Conservation (phyloP, 2,329 filamentous ascomycete species). For the Cladobotryum mycophilum region DNA sequence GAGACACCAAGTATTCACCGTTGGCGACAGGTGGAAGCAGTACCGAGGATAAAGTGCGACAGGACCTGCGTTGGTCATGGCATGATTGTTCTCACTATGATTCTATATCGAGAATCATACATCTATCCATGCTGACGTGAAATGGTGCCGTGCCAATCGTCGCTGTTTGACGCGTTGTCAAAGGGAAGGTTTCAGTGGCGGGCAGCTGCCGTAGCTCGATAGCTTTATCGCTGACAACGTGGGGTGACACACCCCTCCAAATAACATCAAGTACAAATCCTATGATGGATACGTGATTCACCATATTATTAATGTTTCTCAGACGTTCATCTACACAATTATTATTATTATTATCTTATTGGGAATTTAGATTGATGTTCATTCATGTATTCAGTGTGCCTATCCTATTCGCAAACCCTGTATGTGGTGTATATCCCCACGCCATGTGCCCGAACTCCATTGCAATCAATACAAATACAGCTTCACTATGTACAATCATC, state of each 20-base stretch:
- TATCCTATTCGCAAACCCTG: neutral
- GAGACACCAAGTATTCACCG: slow-evolving; percentile 54
- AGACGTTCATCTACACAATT: too few relatives aligned
- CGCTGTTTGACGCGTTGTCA: neutral
- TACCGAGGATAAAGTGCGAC: slow-evolving; percentile 51
- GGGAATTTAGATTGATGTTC: neutral
- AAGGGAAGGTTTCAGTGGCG: neutral
- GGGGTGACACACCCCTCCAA: neutral
- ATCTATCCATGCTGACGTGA: slow-evolving; percentile 1
- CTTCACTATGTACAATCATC: neutral
- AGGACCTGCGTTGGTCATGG: slow-evolving; percentile 41
- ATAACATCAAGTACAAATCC: neutral
- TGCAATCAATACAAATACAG: neutral
- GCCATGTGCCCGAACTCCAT: neutral
- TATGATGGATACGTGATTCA: neutral
- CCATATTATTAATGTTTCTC: neutral
- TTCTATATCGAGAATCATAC: slow-evolving; percentile 4
- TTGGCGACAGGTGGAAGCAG: slow-evolving; percentile 58
- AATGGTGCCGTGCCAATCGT: neutral
- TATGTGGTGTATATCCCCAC: neutral
- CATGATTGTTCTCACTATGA: slow-evolving; percentile 29
- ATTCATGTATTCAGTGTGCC: too few relatives aligned
- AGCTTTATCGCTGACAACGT: neutral
- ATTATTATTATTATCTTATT: neutral
- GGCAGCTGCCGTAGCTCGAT: neutral